Base-by-base conservation (phyloP, 345 rosid species). In the Eucalyptus camaldulensis region DNA sequence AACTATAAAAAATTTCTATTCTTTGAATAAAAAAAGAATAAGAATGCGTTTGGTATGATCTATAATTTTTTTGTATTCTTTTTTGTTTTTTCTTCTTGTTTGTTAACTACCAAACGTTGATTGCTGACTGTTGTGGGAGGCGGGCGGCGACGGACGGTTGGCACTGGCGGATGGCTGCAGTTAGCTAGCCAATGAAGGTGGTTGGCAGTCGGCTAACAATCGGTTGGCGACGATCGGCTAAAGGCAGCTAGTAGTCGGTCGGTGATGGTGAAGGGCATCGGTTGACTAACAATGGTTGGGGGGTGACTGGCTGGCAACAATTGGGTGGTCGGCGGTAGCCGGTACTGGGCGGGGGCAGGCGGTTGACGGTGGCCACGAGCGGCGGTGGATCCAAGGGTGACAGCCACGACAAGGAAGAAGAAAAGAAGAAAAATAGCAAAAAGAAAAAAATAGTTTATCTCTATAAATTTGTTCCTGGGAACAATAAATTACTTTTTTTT, bases 31-130 rank as follows among this genome's bases (percentile, higher is more conserved):
- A 50, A 50, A 50, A 0, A 15, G 53, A 50, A 50, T 50, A 50
- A 7, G 53, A 50, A 50, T 50, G 7, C 3, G 3, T 15, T 14
- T 50, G 0, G 7, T 16, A 16, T 1, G 3, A 50, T 50, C 8
- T 50, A 50, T 2, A 50, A 6, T 3, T 50, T 50, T 47, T 16
- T 50, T 50, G 53, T 15, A 50, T 50, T 50, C 14, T 12, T 49
- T 50, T 50, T 50, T 5, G 3, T 6, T 15, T 50, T 50, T 6
- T 50, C 21, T 50, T 50, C 54, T 50, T 50, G 8, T 50, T 50
- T 0, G 3, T 0, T 0, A 7, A 50, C 8, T 0, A 0, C 3
- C 3, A 0, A 3, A 50, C 3, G 21, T 0, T 0, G 1, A 50
- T 50, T 50, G 54, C 8, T 0, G 4, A 50, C 2, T 2, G 2